Base-by-base conservation (phyloP, 192 early-diverging fungal genomes). In the Coemansia erecta region DNA sequence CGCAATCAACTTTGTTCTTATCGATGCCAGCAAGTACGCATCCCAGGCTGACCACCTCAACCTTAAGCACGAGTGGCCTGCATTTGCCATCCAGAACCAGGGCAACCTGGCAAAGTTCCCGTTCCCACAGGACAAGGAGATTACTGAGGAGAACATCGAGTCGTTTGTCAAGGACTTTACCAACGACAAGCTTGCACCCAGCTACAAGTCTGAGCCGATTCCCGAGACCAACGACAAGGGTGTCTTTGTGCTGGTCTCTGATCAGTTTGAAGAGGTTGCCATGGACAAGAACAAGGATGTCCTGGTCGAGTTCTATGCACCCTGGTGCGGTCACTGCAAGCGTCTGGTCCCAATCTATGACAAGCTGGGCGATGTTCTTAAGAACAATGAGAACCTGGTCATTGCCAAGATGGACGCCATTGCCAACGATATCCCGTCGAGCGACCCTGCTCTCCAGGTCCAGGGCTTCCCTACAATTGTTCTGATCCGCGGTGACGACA, bases 321-420 rank as follows among this genome's bases (percentile, higher is more conserved):
- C 91, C 22, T 91, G 90, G 89, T 92, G 91, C 73, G 89, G 89
- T 56, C 89, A 92, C 78, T 92, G 91, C 77, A 90, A 88, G 81
- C 81, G 70, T 64, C 77, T 89, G 52, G 85, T 76, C 0, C 83
- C 83, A 64, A 89, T 85, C 63, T 98, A 90, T 80, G 93, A 95
- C 31, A 74, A 90, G 70, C 80, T 98, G 47, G 97, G 85, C 60
- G 63, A 82, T 46, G 55, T 59, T 28, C 76, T 86, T 48, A 76
- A 81, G 60, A 64, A 68, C 18, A 61, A 82, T 77, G 60, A 77
- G 58, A 76, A 75, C 58, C 64, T 93, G 64, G 82, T 87, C 48
- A 88, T 93, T 68, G 93, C 94, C 72, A 99, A 98, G 86, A 86
- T 97, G 85, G 95, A 98, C 71, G 92, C 85, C 60, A 93, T 92